phyloP scores from a whole-genome alignment of 1,284 basidiomycete species.

The Testicularia cyperi region DNA sequence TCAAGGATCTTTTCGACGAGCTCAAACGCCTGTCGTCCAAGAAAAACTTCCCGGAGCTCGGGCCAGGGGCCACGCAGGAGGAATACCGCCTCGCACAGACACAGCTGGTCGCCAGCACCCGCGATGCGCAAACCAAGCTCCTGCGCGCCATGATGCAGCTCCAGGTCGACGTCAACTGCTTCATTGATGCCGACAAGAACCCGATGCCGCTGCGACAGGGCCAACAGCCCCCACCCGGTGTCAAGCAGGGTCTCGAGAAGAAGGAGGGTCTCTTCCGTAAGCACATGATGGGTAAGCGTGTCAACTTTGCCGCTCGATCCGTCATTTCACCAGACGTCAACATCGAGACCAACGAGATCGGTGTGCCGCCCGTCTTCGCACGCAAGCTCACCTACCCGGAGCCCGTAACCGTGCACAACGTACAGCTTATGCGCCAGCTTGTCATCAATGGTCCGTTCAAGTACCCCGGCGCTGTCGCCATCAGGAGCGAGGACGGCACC shows the following conservation, averaged over 20 bases:
- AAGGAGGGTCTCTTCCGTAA: conserved; percentile 98
- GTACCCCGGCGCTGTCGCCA: conserved; percentile 90
- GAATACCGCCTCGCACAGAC: conserved; percentile 62
- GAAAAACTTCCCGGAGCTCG: conserved; percentile 60
- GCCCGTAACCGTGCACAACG: conserved; percentile 88
- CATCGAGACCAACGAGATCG: conserved; percentile 98
- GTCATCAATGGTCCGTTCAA: conserved; percentile 88
- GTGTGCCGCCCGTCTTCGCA: conserved; percentile 95
- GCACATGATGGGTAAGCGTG: conserved; percentile 99
- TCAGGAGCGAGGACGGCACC: conserved; percentile 85
- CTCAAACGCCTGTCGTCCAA: conserved; percentile 70
- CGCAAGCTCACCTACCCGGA: conserved; percentile 96
- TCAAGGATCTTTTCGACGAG: conserved; percentile 67
- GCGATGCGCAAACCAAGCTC: conserved; percentile 69
- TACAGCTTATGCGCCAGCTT: conserved; percentile 82
- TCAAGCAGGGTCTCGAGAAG: conserved; percentile 97
- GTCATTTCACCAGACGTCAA: conserved; percentile 99
- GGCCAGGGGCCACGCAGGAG: conserved; percentile 47
- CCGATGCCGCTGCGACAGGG: conserved; percentile 81
- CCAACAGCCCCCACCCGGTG: conserved; percentile 86
- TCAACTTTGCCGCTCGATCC: conserved; percentile 98
- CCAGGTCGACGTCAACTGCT: conserved; percentile 93
- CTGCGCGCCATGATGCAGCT: conserved; percentile 83
- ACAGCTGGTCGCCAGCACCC: conserved; percentile 61
- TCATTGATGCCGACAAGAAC: conserved; percentile 96